Evolutionary conservation across 805 yeast genomes (phyloP).

Genomic region (Wickerhamiella sorbophila): DNA sequence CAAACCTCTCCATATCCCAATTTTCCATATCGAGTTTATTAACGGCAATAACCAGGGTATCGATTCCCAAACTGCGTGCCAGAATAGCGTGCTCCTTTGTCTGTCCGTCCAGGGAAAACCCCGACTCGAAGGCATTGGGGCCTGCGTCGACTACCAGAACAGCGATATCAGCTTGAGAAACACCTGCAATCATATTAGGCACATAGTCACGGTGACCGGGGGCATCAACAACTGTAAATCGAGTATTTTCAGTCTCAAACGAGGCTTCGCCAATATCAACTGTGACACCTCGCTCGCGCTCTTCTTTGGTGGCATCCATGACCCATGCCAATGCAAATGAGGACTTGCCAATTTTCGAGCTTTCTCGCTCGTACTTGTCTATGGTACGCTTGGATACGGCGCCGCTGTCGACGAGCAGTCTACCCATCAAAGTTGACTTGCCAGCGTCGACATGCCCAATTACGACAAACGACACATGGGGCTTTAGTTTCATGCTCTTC

Average conservation of each 20-base stretch:
- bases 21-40: slow-evolving; percentile 55
- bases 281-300: slow-evolving; percentile 62
- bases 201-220: slow-evolving; percentile 77
- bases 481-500: slow-evolving; percentile 25
- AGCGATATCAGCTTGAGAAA: slow-evolving; percentile 64
- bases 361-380: slow-evolving; percentile 47
- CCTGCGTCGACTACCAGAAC: slow-evolving; percentile 55
- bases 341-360: slow-evolving; percentile 54
- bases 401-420: slow-evolving; percentile 52
- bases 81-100: slow-evolving; percentile 65
- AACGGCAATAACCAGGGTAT: slow-evolving; percentile 42
- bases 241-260: slow-evolving; percentile 40
- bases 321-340: slow-evolving; percentile 80
- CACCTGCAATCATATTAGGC: slow-evolving; percentile 78
- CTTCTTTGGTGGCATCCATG: slow-evolving; percentile 68
- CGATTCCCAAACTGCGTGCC: slow-evolving; percentile 54
- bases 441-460: slow-evolving; percentile 85
- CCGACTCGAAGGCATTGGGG: slow-evolving; percentile 55
- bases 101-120: slow-evolving; percentile 54
- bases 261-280: slow-evolving; percentile 59
- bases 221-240: slow-evolving; percentile 65
- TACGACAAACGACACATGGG: slow-evolving; percentile 57
- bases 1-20: slow-evolving; percentile 43
- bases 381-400: slow-evolving; percentile 52
- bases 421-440: slow-evolving; percentile 66